A percentile compares a stretch with the other conserved stretches of the same genome.
Conservation (phyloP, 805 yeast genomes). For the Ogataea naganishii region DNA sequence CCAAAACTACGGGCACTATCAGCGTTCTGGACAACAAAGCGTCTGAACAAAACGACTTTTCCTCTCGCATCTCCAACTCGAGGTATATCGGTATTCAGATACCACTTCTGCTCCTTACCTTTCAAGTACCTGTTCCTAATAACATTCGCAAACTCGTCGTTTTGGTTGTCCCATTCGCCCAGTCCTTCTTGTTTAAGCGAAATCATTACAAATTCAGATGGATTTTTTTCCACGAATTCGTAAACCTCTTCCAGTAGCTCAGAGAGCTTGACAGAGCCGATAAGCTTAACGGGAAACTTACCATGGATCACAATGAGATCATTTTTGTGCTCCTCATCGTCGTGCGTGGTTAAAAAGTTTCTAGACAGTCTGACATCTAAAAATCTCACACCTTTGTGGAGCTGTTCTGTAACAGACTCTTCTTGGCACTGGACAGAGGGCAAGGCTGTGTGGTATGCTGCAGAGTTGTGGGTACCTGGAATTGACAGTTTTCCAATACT, state of each 20-base stretch:
- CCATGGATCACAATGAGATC: conserved; percentile 67
- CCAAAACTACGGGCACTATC: conserved; percentile 38
- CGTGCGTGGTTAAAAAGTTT: conserved; percentile 42
- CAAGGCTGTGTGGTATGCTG: conserved; percentile 60
- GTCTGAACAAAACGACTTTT: conserved; percentile 54
- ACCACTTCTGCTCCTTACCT: conserved; percentile 48
- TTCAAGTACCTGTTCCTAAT: conserved; percentile 51
- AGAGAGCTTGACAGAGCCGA: conserved; percentile 44
- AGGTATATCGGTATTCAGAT: conserved; percentile 47
- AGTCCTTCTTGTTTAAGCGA: conserved; percentile 72
- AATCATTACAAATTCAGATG: conserved; percentile 54
- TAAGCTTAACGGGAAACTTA: conserved; percentile 61
- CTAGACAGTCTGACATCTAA: conserved; percentile 60
- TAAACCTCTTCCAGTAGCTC: conserved; percentile 52
- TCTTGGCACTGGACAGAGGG: conserved; percentile 78
- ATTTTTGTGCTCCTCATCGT: conserved; percentile 31
- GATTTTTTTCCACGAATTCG: conserved; percentile 41
- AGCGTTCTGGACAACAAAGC: conserved; percentile 56
- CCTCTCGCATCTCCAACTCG: conserved; percentile 56
- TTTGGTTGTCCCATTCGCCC: conserved; percentile 51
- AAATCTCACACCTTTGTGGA: conserved; percentile 67
- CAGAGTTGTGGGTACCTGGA: conserved; percentile 84
- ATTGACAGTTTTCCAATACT: conserved; percentile 46
- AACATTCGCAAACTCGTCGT: conserved; percentile 56
- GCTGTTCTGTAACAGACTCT: conserved; percentile 47